These are phyloP conservation scores for Ailanthus altissimus DNA, from an alignment of 345 rosid species.

Conservation along the genomic window DNA sequence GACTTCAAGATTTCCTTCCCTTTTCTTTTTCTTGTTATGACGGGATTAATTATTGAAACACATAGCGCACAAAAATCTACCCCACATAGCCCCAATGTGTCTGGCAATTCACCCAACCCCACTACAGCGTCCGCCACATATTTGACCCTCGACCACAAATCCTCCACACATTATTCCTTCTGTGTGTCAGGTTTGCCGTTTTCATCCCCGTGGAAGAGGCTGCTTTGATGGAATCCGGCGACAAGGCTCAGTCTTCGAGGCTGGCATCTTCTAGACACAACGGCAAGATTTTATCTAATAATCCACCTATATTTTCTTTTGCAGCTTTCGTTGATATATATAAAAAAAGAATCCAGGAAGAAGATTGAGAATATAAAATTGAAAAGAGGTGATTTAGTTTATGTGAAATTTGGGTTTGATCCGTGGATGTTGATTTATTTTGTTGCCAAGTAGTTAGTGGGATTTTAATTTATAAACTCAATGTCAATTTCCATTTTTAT, in stretches of 20 bases:
- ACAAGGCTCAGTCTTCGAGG: slow-evolving; percentile 72
- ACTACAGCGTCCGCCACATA: slow-evolving; percentile 21
- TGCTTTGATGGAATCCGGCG: slow-evolving; percentile 61
- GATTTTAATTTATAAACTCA: no score
- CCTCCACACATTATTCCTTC: slow-evolving; percentile 10
- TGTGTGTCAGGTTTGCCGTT: slow-evolving; percentile 9
- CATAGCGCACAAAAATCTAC: no score
- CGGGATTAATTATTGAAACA: no score
- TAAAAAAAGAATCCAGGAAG: not conserved
- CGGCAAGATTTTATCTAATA: slow-evolving; percentile 51
- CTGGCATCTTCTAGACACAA: slow-evolving; percentile 70
- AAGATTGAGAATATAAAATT: not conserved
- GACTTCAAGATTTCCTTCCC: no score
- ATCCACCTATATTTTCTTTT: slow-evolving; percentile 32
- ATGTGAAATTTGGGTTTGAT: not conserved
- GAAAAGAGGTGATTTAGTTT: no score
- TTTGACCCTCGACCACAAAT: slow-evolving; percentile 10
- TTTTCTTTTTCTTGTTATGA: no score
- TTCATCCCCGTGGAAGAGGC: slow-evolving; percentile 53
- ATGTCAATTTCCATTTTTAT: no score
- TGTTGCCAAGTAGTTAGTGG: no score
- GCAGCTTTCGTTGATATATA: slow-evolving; percentile 39
- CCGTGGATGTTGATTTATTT: no score
- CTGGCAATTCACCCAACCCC: slow-evolving; percentile 18
- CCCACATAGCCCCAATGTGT: slow-evolving; percentile 26